Conservation (phyloP, 176 grass and related monocot species). For the Phoenix dactylifera region DNA sequence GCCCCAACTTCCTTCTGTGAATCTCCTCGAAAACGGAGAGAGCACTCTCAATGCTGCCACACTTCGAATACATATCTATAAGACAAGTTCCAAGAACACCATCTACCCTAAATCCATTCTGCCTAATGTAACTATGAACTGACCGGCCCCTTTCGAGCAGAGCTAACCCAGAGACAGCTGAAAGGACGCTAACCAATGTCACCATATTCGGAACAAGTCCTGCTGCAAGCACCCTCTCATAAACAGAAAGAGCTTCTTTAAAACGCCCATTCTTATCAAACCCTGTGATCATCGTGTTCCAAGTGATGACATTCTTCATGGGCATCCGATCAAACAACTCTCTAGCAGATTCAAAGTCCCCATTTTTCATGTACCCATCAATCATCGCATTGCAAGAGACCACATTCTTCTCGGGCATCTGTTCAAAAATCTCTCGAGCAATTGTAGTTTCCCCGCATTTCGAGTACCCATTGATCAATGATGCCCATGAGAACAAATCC, state of each 20-base stretch:
- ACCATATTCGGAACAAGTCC: not conserved
- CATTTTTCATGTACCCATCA: not conserved
- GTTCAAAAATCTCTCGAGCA: constrained; percentile 3
- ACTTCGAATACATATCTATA: constrained; percentile 9
- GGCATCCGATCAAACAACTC: constrained; percentile 6
- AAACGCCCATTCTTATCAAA: constrained; percentile 1
- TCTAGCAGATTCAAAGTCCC: not conserved
- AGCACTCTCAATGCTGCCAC: constrained; percentile 2
- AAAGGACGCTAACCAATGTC: constrained; percentile 7
- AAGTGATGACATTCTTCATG: not conserved
- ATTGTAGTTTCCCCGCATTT: not conserved
- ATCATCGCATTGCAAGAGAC: not conserved
- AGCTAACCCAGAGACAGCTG: constrained; percentile 4
- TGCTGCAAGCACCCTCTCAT: not conserved
- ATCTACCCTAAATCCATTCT: constrained; percentile 1
- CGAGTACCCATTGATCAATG: not conserved
- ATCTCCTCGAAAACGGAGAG: constrained; percentile 1
- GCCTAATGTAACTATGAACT: not conserved
- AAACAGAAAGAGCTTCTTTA: not conserved
- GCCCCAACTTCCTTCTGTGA: not conserved
- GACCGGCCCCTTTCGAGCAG: not conserved
- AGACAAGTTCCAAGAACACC: constrained; percentile 8
- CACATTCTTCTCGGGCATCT: not conserved
- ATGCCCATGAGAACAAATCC: constrained; percentile 2
- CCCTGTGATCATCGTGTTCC: constrained; percentile 2